Percentiles rank a stretch among this genome's conserved stretches.
Conservation (phyloP, 2,329 filamentous ascomycete species). For the Coniochaeta sp. region DNA sequence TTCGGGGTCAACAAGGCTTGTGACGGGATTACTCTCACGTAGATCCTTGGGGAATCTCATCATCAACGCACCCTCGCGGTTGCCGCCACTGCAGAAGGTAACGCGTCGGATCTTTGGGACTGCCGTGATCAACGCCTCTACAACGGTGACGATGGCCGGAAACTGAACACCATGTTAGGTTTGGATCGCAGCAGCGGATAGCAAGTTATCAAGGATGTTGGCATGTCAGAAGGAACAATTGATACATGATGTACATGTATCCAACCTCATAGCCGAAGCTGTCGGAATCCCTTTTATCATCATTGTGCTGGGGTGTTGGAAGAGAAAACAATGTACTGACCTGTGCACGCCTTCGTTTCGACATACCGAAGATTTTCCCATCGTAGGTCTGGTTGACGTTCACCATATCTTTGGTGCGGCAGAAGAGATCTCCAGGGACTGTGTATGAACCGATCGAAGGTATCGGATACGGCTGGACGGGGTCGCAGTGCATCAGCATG, state of each 20-base stretch:
- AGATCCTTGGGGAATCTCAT: slow-evolving; percentile 55
- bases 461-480: slow-evolving; percentile 72
- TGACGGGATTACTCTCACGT: slow-evolving; percentile 59
- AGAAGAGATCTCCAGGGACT: slow-evolving; percentile 55
- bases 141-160: slow-evolving; percentile 72
- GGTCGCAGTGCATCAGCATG: slow-evolving; percentile 73
- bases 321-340: background rate
- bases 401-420: slow-evolving; percentile 43
- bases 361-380: slow-evolving; percentile 67
- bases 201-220: background rate
- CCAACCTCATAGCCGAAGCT: background rate
- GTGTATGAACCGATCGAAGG: slow-evolving; percentile 75
- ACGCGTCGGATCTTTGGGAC: slow-evolving; percentile 66
- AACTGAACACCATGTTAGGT: slow-evolving; percentile 50
- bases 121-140: slow-evolving; percentile 64
- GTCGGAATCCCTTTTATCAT: background rate
- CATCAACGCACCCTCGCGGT: slow-evolving; percentile 77
- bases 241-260: slow-evolving; percentile 1
- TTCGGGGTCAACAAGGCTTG: slow-evolving; percentile 7
- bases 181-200: background rate
- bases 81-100: slow-evolving; percentile 78
- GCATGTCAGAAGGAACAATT: background rate
- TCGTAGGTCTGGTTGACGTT: slow-evolving; percentile 40
- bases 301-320: background rate
- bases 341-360: slow-evolving; percentile 60